Conservation (phyloP, 805 yeast species). For the Lipomyces starkeyi region DNA sequence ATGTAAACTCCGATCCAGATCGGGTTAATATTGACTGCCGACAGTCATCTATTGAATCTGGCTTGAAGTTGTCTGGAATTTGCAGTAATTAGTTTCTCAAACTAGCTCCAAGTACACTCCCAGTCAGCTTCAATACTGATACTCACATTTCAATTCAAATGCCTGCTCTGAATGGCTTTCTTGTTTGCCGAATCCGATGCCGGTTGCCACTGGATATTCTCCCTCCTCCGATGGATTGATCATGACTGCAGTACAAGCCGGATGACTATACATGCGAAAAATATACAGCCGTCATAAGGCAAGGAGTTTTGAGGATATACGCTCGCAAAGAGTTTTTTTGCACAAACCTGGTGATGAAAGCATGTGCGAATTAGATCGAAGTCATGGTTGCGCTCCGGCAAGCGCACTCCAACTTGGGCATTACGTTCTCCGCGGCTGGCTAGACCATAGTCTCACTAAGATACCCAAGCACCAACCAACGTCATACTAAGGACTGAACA, state of each 20-base stretch:
- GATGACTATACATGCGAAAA: not conserved
- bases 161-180: constrained; percentile 15
- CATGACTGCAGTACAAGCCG: constrained; percentile 17
- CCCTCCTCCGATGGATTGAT: constrained; percentile 31
- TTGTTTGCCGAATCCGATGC: constrained; percentile 16
- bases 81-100: not conserved
- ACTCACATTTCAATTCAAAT: constrained; percentile 35
- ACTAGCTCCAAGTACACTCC: not conserved
- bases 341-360: not conserved
- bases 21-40: constrained; percentile 28
- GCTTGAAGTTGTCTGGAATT: constrained; percentile 37
- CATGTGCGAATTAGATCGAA: not conserved
- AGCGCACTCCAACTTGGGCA: not conserved
- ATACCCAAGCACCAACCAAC: not conserved
- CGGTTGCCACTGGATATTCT: constrained; percentile 29
- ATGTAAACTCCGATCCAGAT: constrained; percentile 30
- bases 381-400: not conserved
- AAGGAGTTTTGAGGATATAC: not conserved
- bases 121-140: not conserved
- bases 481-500: not conserved
- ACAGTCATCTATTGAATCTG: constrained; percentile 38
- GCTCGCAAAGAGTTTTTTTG: not conserved
- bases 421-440: not conserved
- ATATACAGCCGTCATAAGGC: not conserved
- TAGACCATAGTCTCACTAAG: not conserved